Conservation (phyloP, 257 asterid genomes). For the Solanum boliviense region DNA sequence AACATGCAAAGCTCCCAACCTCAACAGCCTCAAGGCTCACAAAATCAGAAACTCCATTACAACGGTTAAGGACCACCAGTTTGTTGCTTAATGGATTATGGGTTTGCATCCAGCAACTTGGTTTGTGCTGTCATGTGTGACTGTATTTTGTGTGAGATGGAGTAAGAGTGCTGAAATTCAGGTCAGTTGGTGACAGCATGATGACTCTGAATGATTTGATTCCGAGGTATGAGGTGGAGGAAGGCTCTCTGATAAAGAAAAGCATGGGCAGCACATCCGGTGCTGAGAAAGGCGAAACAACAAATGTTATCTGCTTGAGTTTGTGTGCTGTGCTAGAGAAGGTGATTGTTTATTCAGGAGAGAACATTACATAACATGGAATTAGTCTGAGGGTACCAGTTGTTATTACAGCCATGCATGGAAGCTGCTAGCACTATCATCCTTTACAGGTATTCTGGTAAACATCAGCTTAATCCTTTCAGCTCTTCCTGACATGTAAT, state of each 20-base stretch:
- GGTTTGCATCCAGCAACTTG: constrained; percentile 44
- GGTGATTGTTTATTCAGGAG: constrained; percentile 5
- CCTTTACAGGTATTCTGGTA: constrained; percentile 19
- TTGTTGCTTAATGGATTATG: constrained; percentile 13
- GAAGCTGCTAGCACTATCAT: constrained; percentile 19
- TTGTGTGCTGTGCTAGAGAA: constrained; percentile 2
- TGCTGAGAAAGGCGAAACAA: constrained; percentile 27
- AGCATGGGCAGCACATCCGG: constrained; percentile 25
- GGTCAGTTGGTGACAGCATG: constrained; percentile 12
- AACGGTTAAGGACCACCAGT: constrained; percentile 35
- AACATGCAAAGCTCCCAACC: constrained; percentile 55
- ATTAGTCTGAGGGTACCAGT: constrained; percentile 16
- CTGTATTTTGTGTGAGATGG: constrained; percentile 23
- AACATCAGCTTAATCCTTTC: constrained; percentile 20
- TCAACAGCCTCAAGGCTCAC: constrained; percentile 61
- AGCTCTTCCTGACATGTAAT: constrained; percentile 36
- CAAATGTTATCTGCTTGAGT: constrained; percentile 14
- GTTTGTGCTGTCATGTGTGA: constrained; percentile 42
- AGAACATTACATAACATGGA: constrained; percentile 22
- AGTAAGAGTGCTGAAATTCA: constrained; percentile 22
- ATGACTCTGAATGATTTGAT: constrained; percentile 20
- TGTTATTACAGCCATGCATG: constrained; percentile 1
- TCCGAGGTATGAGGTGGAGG: constrained; percentile 5
- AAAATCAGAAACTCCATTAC: constrained; percentile 69
- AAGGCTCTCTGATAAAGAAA: constrained; percentile 19